Evolutionary conservation across 2,329 filamentous ascomycete genomes (phyloP).

Genomic region (Claviceps pazoutovae): DNA sequence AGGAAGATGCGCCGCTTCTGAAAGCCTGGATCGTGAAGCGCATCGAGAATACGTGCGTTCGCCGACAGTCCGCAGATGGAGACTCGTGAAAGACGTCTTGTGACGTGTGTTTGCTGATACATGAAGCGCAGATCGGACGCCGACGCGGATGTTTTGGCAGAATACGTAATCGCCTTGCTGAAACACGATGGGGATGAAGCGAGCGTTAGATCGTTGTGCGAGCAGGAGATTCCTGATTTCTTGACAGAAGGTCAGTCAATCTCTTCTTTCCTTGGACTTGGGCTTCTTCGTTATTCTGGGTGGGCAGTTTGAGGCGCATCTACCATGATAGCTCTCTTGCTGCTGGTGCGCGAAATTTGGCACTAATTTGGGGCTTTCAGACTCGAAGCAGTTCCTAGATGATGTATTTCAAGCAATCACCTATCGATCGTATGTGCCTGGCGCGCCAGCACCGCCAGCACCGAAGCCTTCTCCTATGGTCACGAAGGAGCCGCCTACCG

Average conservation of each 20-base stretch:
- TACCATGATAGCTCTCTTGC: neutral
- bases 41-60: conserved; percentile 56
- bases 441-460: conserved; percentile 29
- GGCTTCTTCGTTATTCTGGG: neutral
- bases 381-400: conserved; percentile 44
- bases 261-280: neutral
- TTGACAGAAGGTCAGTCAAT: conserved; percentile 42
- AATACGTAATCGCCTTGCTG: conserved; percentile 70
- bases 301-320: neutral
- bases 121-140: conserved; percentile 49
- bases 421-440: conserved; percentile 46
- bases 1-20: conserved; percentile 47
- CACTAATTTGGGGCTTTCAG: conserved; percentile 9
- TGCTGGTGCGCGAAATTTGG: neutral
- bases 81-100: too few relatives aligned
- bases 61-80: too few relatives aligned
- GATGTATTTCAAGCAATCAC: conserved; percentile 56
- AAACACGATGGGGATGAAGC: conserved; percentile 52
- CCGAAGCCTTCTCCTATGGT: neutral
- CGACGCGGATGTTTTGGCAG: conserved; percentile 67
- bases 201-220: conserved; percentile 53
- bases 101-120: conserved; percentile 3
- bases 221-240: conserved; percentile 59
- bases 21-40: conserved; percentile 69
- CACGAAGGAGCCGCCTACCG: neutral